phyloP scores from a whole-genome alignment of 140 eudicot species.

The Bidens hawaiensis region DNA sequence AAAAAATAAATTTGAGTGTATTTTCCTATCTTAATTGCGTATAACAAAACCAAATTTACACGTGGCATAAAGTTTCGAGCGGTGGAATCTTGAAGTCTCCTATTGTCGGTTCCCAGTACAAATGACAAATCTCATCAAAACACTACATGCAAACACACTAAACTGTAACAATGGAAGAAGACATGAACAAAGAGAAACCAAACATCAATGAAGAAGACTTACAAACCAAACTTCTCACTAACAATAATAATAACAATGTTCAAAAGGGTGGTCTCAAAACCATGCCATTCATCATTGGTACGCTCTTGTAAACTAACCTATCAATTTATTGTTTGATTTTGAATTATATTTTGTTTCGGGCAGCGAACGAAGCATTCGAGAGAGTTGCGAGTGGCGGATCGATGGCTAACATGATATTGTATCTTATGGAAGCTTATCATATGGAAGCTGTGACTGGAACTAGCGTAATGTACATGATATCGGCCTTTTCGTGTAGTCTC shows the following conservation, averaged over 20 bases:
- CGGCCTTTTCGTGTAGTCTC: constrained; percentile 22
- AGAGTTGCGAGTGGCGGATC: constrained; percentile 26
- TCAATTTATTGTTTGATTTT: background rate
- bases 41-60: too few relatives aligned
- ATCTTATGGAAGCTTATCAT: constrained; percentile 35
- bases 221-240: constrained; percentile 9
- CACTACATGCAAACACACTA: background rate
- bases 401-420: constrained; percentile 31
- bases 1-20: too few relatives aligned
- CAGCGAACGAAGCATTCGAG: constrained; percentile 38
- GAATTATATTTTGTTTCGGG: background rate
- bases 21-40: too few relatives aligned
- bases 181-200: background rate
- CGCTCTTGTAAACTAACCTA: too few relatives aligned
- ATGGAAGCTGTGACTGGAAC: constrained; percentile 34
- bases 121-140: background rate
- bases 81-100: too few relatives aligned
- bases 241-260: background rate
- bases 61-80: too few relatives aligned
- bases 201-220: constrained; percentile 5
- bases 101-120: too few relatives aligned
- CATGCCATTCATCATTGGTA: constrained; percentile 43
- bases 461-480: constrained; percentile 19
- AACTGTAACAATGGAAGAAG: constrained; percentile 20
- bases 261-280: constrained; percentile 33